These are phyloP conservation scores for Coniochaeta sp. DNA, from an alignment of 2,329 filamentous ascomycete species.

Conservation along the genomic window DNA sequence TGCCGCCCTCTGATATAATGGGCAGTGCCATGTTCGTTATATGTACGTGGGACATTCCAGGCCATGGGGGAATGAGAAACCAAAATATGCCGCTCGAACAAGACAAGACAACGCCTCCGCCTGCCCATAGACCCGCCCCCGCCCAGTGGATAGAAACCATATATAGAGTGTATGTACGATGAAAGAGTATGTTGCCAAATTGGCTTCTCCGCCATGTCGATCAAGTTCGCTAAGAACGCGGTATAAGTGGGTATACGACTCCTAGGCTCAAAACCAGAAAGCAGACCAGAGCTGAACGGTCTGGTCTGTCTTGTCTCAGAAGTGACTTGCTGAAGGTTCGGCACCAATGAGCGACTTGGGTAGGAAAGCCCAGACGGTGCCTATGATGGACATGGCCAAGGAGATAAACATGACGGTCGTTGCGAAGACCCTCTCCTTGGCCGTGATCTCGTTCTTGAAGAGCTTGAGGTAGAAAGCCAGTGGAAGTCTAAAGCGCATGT, in stretches of 20 bases:
- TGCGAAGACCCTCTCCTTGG: constrained; percentile 55
- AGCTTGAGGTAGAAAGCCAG: constrained; percentile 85
- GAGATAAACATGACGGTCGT: constrained; percentile 65
- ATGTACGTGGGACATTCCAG: neutral
- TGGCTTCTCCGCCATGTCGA: neutral
- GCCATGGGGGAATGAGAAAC: neutral
- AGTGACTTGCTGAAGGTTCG: constrained; percentile 17
- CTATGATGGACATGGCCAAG: constrained; percentile 60
- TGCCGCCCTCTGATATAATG: neutral
- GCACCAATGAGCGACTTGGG: constrained; percentile 66
- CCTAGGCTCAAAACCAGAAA: neutral
- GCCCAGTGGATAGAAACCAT: neutral
- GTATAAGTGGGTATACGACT: neutral
- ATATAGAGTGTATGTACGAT: constrained; percentile 50
- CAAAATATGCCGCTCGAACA: neutral
- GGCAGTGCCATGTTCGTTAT: neutral
- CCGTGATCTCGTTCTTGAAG: constrained; percentile 64
- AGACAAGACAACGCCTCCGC: neutral
- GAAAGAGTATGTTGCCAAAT: constrained; percentile 2
- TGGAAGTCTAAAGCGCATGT: constrained; percentile 45
- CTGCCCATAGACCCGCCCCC: neutral
- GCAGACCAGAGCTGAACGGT: neutral
- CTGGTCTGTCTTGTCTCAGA: no score
- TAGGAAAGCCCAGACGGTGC: constrained; percentile 82
- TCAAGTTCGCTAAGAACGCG: neutral